A percentile compares a stretch with the other conserved stretches of the same genome.
Evolutionary conservation across 2,329 filamentous ascomycete species (phyloP).

Genomic region (Aspergillus sp.): DNA sequence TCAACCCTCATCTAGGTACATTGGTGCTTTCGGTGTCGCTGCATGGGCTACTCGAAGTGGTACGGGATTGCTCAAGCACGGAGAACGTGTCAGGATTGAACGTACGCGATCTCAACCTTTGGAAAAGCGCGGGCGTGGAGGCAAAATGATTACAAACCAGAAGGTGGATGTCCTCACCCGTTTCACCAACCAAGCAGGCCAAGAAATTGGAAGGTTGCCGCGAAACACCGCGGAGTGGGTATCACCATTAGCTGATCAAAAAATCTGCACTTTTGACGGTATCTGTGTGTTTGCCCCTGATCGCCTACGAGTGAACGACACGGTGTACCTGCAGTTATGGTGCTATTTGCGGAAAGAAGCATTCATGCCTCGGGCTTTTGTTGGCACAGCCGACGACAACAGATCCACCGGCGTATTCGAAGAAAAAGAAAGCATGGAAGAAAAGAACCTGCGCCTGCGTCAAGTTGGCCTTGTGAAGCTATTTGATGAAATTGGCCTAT

Average conservation of each 20-base stretch:
- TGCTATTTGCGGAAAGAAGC: conserved; percentile 69
- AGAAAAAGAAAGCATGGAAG: conserved; percentile 75
- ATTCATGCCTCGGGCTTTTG: conserved; percentile 60
- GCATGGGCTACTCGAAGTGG: conserved; percentile 91
- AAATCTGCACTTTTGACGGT: conserved; percentile 79
- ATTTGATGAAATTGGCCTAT: conserved; percentile 79
- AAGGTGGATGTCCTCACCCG: conserved; percentile 82
- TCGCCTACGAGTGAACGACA: conserved; percentile 79
- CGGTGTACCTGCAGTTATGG: conserved; percentile 79
- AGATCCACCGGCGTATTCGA: conserved; percentile 69
- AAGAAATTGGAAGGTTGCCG: conserved; percentile 78
- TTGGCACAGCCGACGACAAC: conserved; percentile 53
- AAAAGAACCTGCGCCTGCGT: conserved; percentile 72
- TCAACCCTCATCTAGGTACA: conserved; percentile 59
- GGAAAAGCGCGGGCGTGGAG: conserved; percentile 40
- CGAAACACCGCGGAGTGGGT: conserved; percentile 89
- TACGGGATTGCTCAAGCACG: conserved; percentile 65
- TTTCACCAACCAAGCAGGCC: conserved; percentile 72
- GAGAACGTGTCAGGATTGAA: conserved; percentile 79
- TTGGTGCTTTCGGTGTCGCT: conserved; percentile 85
- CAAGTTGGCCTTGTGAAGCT: conserved; percentile 84
- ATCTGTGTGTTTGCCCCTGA: conserved; percentile 86
- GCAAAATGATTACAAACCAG: conserved; percentile 46
- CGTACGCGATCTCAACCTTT: conserved; percentile 67
- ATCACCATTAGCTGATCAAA: conserved; percentile 83